Evolutionary conservation across 352 stramenopile genomes (phyloP).

Genomic region (Globisporangium spiculum): DNA sequence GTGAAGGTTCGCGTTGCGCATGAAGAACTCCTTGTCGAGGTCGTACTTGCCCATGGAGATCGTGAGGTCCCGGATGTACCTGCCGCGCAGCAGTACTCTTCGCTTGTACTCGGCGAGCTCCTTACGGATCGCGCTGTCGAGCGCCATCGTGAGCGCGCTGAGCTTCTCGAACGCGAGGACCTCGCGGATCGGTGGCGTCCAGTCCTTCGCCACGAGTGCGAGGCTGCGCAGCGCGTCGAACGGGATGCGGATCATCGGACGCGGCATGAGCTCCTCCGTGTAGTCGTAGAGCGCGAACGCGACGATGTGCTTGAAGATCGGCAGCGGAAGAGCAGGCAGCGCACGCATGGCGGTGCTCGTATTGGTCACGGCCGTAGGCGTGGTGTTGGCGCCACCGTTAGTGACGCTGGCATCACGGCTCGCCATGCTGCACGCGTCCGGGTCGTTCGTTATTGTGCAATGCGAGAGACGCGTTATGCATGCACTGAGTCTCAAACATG

Average conservation of each 20-base stretch:
- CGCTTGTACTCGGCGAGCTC: constrained; percentile 20
- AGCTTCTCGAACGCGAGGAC: constrained; percentile 24
- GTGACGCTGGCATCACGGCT: background rate
- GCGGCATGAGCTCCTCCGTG: constrained; percentile 18
- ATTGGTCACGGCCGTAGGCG: background rate
- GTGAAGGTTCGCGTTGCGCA: constrained; percentile 18
- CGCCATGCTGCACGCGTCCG: background rate
- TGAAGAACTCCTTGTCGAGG: constrained; percentile 27
- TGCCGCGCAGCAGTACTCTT: constrained; percentile 24
- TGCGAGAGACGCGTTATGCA: too few relatives aligned
- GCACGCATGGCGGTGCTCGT: background rate
- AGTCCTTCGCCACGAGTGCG: constrained; percentile 34
- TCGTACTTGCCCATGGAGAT: constrained; percentile 24
- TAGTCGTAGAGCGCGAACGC: constrained; percentile 26
- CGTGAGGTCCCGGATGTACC: constrained; percentile 25
- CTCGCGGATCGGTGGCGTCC: constrained; percentile 31
- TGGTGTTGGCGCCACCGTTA: background rate
- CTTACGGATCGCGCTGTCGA: constrained; percentile 24
- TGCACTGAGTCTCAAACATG: background rate
- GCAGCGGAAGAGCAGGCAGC: constrained; percentile 23
- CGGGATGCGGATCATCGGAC: constrained; percentile 1
- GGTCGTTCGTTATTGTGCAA: too few relatives aligned
- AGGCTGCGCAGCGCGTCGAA: constrained; percentile 19
- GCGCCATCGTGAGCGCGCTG: constrained; percentile 28
- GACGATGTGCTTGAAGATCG: constrained; percentile 32